Percentiles rank a stretch among this genome's conserved stretches.
phyloP scores from a whole-genome alignment of 164 flowering plant genomes.

The Tetracentron sinense region DNA sequence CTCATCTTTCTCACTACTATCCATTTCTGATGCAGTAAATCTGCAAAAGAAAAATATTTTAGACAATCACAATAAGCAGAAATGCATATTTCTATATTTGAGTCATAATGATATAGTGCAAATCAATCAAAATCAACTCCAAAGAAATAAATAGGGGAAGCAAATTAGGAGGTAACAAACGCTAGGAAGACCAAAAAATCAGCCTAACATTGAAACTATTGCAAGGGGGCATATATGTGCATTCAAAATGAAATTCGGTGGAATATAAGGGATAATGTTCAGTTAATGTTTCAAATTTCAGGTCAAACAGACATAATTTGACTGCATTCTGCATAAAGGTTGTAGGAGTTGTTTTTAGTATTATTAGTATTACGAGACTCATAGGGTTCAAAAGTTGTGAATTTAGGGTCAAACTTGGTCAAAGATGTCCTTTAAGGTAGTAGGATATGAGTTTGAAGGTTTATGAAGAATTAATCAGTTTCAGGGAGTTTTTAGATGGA shows the following conservation, averaged over 20 bases:
- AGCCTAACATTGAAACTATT: background rate
- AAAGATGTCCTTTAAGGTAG: too few relatives aligned
- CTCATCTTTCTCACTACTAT: slow-evolving; percentile 51
- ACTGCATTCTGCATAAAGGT: too few relatives aligned
- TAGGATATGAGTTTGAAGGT: too few relatives aligned
- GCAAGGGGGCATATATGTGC: background rate
- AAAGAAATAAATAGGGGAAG: background rate
- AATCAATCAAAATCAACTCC: background rate
- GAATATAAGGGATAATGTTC: too few relatives aligned
- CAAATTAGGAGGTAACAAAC: background rate
- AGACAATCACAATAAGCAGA: background rate
- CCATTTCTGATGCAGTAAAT: slow-evolving; percentile 29
- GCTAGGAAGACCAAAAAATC: background rate
- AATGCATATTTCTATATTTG: background rate
- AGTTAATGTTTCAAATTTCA: too few relatives aligned
- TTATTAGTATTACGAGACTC: too few relatives aligned
- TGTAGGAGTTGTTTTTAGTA: too few relatives aligned
- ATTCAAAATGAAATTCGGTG: background rate
- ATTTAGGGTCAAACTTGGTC: too few relatives aligned
- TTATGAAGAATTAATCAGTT: too few relatives aligned
- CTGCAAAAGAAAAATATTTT: slow-evolving; percentile 7
- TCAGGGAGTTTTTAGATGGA: too few relatives aligned
- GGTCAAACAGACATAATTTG: too few relatives aligned
- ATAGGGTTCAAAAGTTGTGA: too few relatives aligned
- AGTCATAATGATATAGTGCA: background rate